Conservation (phyloP, 2,329 filamentous ascomycete genomes). For the Pseudogymnoascus sp. region DNA sequence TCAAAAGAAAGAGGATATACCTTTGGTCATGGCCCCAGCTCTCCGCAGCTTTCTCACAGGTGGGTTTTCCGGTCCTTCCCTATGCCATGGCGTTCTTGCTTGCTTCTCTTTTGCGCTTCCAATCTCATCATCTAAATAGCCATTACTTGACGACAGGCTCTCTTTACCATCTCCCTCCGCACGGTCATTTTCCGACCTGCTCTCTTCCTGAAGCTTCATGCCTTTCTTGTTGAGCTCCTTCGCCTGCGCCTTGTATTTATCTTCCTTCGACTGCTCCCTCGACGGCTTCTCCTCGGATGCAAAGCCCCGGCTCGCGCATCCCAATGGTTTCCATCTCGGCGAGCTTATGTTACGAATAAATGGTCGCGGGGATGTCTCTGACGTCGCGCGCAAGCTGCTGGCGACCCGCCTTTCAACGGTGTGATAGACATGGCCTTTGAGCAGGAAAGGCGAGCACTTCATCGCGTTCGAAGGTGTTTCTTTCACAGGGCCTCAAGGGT, state of each 20-base stretch:
- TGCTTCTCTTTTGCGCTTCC: slow-evolving; percentile 44
- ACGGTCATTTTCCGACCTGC: slow-evolving; percentile 26
- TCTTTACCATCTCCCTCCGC: not conserved
- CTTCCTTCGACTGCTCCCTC: not conserved
- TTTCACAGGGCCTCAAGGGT: not conserved
- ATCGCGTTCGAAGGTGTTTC: not conserved
- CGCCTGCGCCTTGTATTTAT: slow-evolving; percentile 15
- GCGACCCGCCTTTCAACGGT: not conserved
- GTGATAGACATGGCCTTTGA: not conserved
- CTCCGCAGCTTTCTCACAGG: slow-evolving; percentile 40
- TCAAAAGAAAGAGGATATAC: slow-evolving; percentile 29
- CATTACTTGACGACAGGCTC: slow-evolving; percentile 21
- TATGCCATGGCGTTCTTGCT: slow-evolving; percentile 56
- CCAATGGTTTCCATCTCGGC: not conserved
- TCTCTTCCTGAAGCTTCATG: slow-evolving; percentile 30
- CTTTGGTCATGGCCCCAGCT: slow-evolving; percentile 55
- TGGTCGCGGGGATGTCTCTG: not conserved
- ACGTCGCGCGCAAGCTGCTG: not conserved
- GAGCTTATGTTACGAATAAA: not conserved
- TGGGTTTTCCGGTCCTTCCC: slow-evolving; percentile 50
- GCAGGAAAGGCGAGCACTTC: slow-evolving; percentile 3
- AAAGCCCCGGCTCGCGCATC: not conserved
- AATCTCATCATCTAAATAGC: slow-evolving; percentile 30
- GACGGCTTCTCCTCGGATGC: not conserved
- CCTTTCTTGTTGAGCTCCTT: slow-evolving; percentile 27